These are phyloP conservation scores for Trichoderma aggressivum DNA, from an alignment of 2,329 filamentous ascomycete genomes.

Conservation along the genomic window DNA sequence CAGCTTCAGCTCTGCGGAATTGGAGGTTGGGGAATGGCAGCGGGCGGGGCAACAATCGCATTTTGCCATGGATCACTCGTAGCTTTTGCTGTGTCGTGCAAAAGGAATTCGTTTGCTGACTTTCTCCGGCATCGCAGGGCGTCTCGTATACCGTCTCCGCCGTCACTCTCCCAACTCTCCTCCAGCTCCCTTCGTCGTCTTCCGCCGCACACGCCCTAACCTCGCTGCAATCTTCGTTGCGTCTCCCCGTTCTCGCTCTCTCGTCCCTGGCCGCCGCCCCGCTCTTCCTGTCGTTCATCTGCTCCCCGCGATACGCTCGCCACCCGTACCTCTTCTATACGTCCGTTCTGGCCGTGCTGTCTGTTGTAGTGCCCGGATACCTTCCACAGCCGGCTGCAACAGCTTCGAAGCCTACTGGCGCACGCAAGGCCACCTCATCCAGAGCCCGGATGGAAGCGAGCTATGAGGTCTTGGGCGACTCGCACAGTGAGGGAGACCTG, in stretches of 20 bases:
- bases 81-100: background rate
- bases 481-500: constrained; percentile 42
- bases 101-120: background rate
- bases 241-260: constrained; percentile 63
- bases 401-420: constrained; percentile 23
- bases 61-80: background rate
- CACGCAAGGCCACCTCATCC: constrained; percentile 30
- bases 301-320: constrained; percentile 70
- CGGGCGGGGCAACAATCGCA: background rate
- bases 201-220: constrained; percentile 68
- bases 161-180: constrained; percentile 74
- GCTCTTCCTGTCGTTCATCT: constrained; percentile 71
- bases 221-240: constrained; percentile 61
- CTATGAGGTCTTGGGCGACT: constrained; percentile 64
- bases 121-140: constrained; percentile 54
- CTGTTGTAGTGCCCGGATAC: constrained; percentile 52
- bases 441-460: constrained; percentile 61
- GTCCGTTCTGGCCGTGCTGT: constrained; percentile 62
- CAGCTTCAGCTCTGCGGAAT: background rate
- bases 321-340: constrained; percentile 93
- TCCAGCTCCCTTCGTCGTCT: constrained; percentile 73
- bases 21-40: background rate
- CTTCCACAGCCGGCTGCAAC: constrained; percentile 36
- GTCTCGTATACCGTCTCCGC: constrained; percentile 80
- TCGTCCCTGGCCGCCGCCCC: constrained; percentile 66